Evolutionary conservation across 106 monocot species (phyloP), one percentile per base, ranked within the genome.

Genomic region (Dendrobium chrysotoxum): DNA sequence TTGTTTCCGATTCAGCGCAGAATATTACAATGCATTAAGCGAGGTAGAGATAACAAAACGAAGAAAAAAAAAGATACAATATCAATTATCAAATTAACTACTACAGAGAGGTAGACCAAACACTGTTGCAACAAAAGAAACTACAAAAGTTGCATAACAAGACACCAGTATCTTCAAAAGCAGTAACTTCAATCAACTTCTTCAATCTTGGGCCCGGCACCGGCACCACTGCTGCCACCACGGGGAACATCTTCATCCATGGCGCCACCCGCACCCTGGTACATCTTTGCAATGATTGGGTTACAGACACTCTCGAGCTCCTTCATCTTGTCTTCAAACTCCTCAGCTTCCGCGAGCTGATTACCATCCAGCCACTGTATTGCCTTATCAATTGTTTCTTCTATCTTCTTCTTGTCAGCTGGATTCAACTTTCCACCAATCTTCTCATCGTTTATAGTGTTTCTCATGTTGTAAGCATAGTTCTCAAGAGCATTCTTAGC

Each of bases 271-370:
- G 20, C 84, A 15, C 82, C 82, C 68, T 82, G 82, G 40, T 82
- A 82, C 82, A 82, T 82, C 77, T 82, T 82, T 0, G 82, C 84
- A 46, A 84, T 84, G 8, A 84, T 84, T 2, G 84, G 84, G 50
- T 84, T 84, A 75, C 84, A 84, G 15, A 84, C 46, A 26, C 65
- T 21, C 80, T 84, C 84, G 38, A 84, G 61, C 80, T 84, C 84
- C 84, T 84, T 84, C 84, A 80, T 84, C 80, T 84, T 84, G 66
- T 84, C 80, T 12, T 84, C 84, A 39, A 84, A 82, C 82, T 82
- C 82, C 13, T 82, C 82, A 18, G 77, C 77, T 47, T 82, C 82
- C 3, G 66, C 82, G 17, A 85, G 70, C 85, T 85, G 85, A 53
- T 85, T 85, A 17, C 76, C 61, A 44, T 85, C 85, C 44, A 85